Evolutionary conservation across 2,329 filamentous ascomycete genomes (phyloP), one percentile per base, ranked within the genome.

Genomic region (Trichoderma afroharzianum): DNA sequence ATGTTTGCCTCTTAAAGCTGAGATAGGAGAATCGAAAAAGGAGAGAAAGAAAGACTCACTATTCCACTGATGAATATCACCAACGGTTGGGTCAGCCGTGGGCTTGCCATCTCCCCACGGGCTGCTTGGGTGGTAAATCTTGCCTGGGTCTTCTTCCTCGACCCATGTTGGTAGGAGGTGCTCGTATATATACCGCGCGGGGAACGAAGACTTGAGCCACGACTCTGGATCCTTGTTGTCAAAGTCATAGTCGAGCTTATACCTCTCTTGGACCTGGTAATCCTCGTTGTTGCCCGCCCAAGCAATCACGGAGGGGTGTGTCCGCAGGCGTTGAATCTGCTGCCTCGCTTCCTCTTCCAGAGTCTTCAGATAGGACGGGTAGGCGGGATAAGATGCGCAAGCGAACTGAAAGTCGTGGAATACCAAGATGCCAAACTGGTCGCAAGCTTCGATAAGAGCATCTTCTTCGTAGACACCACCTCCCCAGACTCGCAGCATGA

Each of bases 241-340:
- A 74, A 88, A 92, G 76, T 94, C 82, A 78, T 95, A 95, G 4
- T 88, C 90, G 69, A 95, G 84, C 3, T 87, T 85, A 73, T 88
- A 88, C 18, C 86, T 84, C 78, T 95, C 92, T 75, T 91, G 88
- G 14, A 94, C 91, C 78, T 94, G 91, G 78, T 95, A 95, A 76
- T 84, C 93, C 78, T 95, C 93, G 75, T 96, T 96, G 79, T 95
- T 95, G 2, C 93, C 93, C 6, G 91, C 92, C 82, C 90, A 95
- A 59, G 95, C 88, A 11, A 92, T 88, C 71, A 96, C 86, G 0
- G 88, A 93, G 0, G 93, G 87, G 73, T 90, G 88, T 64, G 86
- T 84, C 63, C 87, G 81, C 39, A 91, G 77, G 9, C 88, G 81
- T 61, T 85, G 85, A 59, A 93, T 84, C 76, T 93, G 91, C 68